Base-by-base conservation (phyloP, 2,329 filamentous ascomycete species). In the Fusarium sp. region DNA sequence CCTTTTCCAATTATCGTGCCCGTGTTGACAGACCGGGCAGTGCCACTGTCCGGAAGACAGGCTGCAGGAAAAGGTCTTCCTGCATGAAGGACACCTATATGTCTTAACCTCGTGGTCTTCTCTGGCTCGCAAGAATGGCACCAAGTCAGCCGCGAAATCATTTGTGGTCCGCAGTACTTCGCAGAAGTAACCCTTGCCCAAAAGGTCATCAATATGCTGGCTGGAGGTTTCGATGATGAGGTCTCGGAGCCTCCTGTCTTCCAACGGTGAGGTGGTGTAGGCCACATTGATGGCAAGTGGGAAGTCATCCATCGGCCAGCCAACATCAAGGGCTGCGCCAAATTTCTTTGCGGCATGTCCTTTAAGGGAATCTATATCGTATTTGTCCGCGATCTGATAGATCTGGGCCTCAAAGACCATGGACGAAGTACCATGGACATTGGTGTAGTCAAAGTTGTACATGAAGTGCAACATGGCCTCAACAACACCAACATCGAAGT, bases 311-410 rank as follows among this genome's bases (percentile, higher is more conserved):
- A 6, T 7, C 0, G 3, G 15, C 66, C 69, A 66, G 2, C 45
- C 52, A 1, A 17, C 6, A 2, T 6, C 11, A 2, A 70, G 27
- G 1, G 66, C 66, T 0, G 4, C 9, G 2, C 43, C 15, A 6
- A 70, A 71, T 3, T 37, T 70, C 0, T 6, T 7, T 5, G 38
- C 52, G 0, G 67, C 54, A 0, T 45, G 15, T 0, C 4, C 6
- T 22, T 71, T 71, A 4, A 71, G 67, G 2, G 58, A 38, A 0
- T 2, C 1, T 2, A 71, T n/a, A 3, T 27, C 59, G 17, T 71
- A 71, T 4, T 70, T 71, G 0, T 70, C 63, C 2, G 63, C 54
- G 1, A 71, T 61, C 22, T 71, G 67, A 5, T 71, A 70, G 4
- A 70, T 33, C 2, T 64, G 27, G 3, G 67, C 69, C 3, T 71